phyloP scores from a whole-genome alignment of 129 eudicot genomes.

The Tagetes patula region DNA sequence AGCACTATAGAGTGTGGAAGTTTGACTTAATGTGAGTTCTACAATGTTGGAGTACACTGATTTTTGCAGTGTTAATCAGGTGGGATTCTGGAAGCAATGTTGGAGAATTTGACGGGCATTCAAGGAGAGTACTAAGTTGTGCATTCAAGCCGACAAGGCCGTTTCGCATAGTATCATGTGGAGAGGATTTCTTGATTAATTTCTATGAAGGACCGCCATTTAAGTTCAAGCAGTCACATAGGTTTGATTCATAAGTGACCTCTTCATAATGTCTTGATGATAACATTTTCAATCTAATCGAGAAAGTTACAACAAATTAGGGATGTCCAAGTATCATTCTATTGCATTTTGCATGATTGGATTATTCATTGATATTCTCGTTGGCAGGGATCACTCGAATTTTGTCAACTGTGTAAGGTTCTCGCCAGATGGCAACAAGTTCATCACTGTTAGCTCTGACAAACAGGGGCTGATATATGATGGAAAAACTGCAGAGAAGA shows the following conservation, averaged over 20 bases:
- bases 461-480: slow-evolving; percentile 79
- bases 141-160: slow-evolving; percentile 97
- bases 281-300: slow-evolving; percentile 3
- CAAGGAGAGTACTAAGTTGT: slow-evolving; percentile 92
- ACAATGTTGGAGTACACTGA: slow-evolving; percentile 15
- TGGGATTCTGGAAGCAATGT: slow-evolving; percentile 98
- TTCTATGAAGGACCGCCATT: slow-evolving; percentile 98
- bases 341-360: slow-evolving; percentile 7
- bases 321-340: background rate
- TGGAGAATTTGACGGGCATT: slow-evolving; percentile 95
- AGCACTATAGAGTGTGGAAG: slow-evolving; percentile 1
- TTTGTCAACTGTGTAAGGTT: slow-evolving; percentile 93
- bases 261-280: background rate
- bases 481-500: slow-evolving; percentile 79
- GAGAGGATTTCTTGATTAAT: slow-evolving; percentile 91
- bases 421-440: slow-evolving; percentile 94
- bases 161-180: slow-evolving; percentile 86
- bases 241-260: slow-evolving; percentile 42
- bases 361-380: background rate
- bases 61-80: slow-evolving; percentile 49
- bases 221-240: slow-evolving; percentile 85
- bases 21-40: background rate
- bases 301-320: slow-evolving; percentile 15
- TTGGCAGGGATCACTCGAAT: slow-evolving; percentile 82
- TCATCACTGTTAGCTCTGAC: slow-evolving; percentile 95